Base-by-base conservation (phyloP, 2,329 filamentous ascomycete genomes). In the Alternaria sp. region DNA sequence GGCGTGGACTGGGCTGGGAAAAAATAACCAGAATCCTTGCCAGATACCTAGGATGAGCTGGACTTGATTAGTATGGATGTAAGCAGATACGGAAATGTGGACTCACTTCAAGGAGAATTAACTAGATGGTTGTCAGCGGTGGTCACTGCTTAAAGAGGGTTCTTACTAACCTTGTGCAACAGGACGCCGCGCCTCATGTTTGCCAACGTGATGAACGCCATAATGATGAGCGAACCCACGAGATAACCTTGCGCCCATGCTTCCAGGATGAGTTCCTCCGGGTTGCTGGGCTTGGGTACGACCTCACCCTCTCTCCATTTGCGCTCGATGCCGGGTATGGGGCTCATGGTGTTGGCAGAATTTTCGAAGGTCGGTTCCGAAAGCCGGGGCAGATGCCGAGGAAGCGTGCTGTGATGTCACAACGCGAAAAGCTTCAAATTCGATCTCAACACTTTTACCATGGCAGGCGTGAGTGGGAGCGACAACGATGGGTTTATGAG, bases 11-110 rank as follows among this genome's bases (percentile, higher is more conserved):
- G 86, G 86, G 9, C 81, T 82, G 64, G 83, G 79, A 57, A 85
- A 83, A 77, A 89, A 89, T 36, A 88, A 84, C 74, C 88, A 89
- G 62, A 86, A 86, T 8, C 86, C 86, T 70, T 89, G 86, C 54
- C 84, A 83, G 62, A 87, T 81, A 5, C 85, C 86, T 6, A 88
- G 79, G n/a, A 88, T 67, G 15, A 89, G 79, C 86, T 87, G 17
- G 72, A 66, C 30, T 46, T 40, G 47, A 44, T 64, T 28, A 43
- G 36, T 25, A 54, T 21, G 64, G 57, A 25, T 19, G 43, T 36
- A 51, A 32, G 36, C 17, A 40, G 36, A 51, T 17, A 17, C 4
- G 26, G 25, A 11, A 17, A 30, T 32, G 57, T 55, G 26, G 36
- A 30, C 61, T 62, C 26, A 65, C 54, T 66, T 74, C 83, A 74